Percentiles rank a stretch among this genome's conserved stretches.
Conservation (phyloP, 129 eudicot species). For the Flaveria robusta region DNA sequence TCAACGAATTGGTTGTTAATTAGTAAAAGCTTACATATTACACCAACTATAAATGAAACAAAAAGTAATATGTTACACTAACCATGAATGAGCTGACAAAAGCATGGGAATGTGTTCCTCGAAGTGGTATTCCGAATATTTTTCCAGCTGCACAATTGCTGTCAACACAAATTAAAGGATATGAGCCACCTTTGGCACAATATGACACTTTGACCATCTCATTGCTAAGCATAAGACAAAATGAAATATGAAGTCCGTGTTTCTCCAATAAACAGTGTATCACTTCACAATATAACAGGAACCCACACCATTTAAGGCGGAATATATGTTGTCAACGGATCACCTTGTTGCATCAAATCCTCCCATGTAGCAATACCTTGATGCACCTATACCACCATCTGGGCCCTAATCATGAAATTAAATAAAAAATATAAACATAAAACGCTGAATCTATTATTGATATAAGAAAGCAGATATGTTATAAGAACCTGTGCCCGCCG, state of each 20-base stretch:
- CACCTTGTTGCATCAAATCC: constrained; percentile 99
- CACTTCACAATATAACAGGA: not conserved
- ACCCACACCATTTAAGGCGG: constrained; percentile 11
- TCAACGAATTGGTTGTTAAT: constrained; percentile 7
- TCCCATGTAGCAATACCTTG: constrained; percentile 93
- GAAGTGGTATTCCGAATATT: constrained; percentile 93
- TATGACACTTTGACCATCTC: not conserved
- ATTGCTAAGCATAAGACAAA: not conserved
- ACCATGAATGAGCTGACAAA: constrained; percentile 93
- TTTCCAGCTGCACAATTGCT: constrained; percentile 99
- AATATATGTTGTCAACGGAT: constrained; percentile 26
- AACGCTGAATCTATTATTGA: not conserved
- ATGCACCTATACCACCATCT: constrained; percentile 95
- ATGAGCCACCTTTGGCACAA: constrained; percentile 15
- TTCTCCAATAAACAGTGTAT: not conserved
- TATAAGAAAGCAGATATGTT: not conserved
- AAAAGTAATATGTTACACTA: constrained; percentile 19
- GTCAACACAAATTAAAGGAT: constrained; percentile 29
- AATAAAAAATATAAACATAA: not conserved
- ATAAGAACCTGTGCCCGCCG: constrained; percentile 83
- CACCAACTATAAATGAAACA: constrained; percentile 7
- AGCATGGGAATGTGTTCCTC: constrained; percentile 99
- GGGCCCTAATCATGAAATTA: constrained; percentile 57
- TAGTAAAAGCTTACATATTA: not conserved
- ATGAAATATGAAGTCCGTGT: not conserved